These are phyloP conservation scores for Metroxylon sagu DNA, from an alignment of 176 grass and related monocot genomes.

Conservation along the genomic window DNA sequence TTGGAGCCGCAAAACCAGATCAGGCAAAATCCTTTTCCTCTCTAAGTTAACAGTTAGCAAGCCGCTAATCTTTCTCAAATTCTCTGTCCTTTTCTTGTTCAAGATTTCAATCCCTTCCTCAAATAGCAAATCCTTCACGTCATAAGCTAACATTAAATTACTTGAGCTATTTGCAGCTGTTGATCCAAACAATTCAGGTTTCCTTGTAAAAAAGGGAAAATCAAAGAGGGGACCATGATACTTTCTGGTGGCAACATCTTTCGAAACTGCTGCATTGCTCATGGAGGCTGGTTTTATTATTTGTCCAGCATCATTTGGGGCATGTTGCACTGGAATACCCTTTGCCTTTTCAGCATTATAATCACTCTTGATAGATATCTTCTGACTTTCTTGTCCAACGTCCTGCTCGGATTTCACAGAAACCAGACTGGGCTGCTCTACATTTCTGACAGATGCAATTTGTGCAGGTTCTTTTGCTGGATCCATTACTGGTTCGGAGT, in stretches of 20 bases:
- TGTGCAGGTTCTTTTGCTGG: constrained; percentile 53
- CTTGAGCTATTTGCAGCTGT: constrained; percentile 52
- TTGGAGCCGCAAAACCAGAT: constrained; percentile 87
- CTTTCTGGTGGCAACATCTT: constrained; percentile 60
- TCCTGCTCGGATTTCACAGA: constrained; percentile 89
- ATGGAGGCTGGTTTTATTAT: constrained; percentile 56
- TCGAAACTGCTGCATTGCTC: constrained; percentile 38
- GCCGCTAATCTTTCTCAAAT: constrained; percentile 85
- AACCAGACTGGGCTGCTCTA: constrained; percentile 33
- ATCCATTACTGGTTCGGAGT: constrained; percentile 34
- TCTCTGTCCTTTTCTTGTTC: constrained; percentile 72
- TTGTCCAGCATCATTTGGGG: constrained; percentile 44
- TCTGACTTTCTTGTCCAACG: constrained; percentile 49
- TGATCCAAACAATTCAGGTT: constrained; percentile 61
- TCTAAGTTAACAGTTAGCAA: constrained; percentile 87
- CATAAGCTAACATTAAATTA: constrained; percentile 69
- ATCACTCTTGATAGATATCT: constrained; percentile 47
- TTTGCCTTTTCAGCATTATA: constrained; percentile 64
- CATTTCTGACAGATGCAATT: constrained; percentile 38
- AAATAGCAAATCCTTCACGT: constrained; percentile 87
- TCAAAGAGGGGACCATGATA: constrained; percentile 96
- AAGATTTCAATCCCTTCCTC: constrained; percentile 73
- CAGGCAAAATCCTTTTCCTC: constrained; percentile 85
- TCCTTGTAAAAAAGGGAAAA: constrained; percentile 91
- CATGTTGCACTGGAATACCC: constrained; percentile 50